Base-by-base conservation (phyloP, 768 basidiomycete species). In the Psilocybe tampanensis region DNA sequence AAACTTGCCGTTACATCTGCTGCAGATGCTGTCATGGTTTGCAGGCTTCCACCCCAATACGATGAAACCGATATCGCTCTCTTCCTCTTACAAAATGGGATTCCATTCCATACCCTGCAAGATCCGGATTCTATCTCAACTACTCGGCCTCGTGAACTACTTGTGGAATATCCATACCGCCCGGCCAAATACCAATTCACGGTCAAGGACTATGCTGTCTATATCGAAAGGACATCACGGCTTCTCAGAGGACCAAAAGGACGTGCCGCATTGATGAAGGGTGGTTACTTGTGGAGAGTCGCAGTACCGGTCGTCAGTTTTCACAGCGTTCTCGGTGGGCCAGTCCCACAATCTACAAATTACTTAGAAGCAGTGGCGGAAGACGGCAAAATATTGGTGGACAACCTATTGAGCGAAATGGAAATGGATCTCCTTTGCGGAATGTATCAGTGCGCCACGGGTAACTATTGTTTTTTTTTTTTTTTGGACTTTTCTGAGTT, bases 281-380 rank as follows among this genome's bases (percentile, higher is more conserved):
- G 58, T 22, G 58, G 58, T 8, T 59, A 54, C 36, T 17, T 59
- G 8, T 59, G 58, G 58, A 50, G 58, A 23, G 21, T 54, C 19
- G 26, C 52, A 0, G 23, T 49, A 3, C 19, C 44, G 2, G 15
- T 23, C 18, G 29, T 52, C n/a, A 56, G 55, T n/a, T 43, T 59
- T 17, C 32, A 47, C 9, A 23, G 12, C 1, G 47, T 54, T 13
- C 19, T 59, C 8, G 19, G 7, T n/a, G 57, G 58, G 15, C 45
- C 52, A 12, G 7, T 8, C 22, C 21, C 9, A 4, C 22, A 36
- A 19, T 17, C 18, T 4, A 13, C 15, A 36, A 19, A 19, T 17
- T 12, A 39, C 22, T 18, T 12, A 19, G 21, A 33, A 2, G 36
- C 22, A 21, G 23, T 17, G 5, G 36, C 13, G 15, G 29, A 52